Percentiles rank a stretch among this genome's conserved stretches.
Conservation (phyloP, 176 grass and related monocot species). For the Triticum turgidum region DNA sequence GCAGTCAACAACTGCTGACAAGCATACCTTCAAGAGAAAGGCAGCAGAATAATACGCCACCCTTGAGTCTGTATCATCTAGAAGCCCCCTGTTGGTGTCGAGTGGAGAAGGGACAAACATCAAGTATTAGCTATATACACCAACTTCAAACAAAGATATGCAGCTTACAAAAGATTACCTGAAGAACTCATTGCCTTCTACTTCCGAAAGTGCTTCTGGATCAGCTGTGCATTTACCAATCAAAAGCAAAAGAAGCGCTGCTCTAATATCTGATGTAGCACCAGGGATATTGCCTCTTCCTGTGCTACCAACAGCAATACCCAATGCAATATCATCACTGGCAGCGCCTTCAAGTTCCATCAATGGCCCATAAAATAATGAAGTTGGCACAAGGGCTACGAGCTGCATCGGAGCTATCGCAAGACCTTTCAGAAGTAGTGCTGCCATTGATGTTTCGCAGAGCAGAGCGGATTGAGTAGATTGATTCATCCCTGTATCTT, state of each 20-base stretch:
- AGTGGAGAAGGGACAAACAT: slow-evolving; percentile 21
- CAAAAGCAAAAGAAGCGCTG: slow-evolving; percentile 84
- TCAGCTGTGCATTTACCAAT: slow-evolving; percentile 99
- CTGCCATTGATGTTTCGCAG: slow-evolving; percentile 78
- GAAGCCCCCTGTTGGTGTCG: slow-evolving; percentile 64
- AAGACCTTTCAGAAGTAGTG: slow-evolving; percentile 81
- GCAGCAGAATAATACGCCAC: slow-evolving; percentile 99
- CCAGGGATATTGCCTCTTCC: slow-evolving; percentile 97
- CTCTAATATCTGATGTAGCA: slow-evolving; percentile 95
- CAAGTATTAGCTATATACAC: slow-evolving; percentile 16
- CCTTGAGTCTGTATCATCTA: slow-evolving; percentile 94
- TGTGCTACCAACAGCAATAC: slow-evolving; percentile 94
- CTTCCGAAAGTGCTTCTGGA: slow-evolving; percentile 80
- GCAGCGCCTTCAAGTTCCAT: slow-evolving; percentile 97
- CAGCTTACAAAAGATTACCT: slow-evolving; percentile 50
- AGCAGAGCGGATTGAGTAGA: slow-evolving; percentile 38
- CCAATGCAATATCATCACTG: slow-evolving; percentile 96
- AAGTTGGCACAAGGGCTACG: slow-evolving; percentile 84
- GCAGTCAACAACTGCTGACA: slow-evolving; percentile 21
- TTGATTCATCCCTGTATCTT: slow-evolving; percentile 41
- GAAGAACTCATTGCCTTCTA: slow-evolving; percentile 98
- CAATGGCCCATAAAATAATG: slow-evolving; percentile 93
- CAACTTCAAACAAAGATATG: slow-evolving; percentile 10
- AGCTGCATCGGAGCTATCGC: slow-evolving; percentile 91
- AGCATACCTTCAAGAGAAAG: slow-evolving; percentile 91